These are phyloP conservation scores for Leishmania arabica DNA, from an alignment of 208 protist genomes.

Conservation along the genomic window DNA sequence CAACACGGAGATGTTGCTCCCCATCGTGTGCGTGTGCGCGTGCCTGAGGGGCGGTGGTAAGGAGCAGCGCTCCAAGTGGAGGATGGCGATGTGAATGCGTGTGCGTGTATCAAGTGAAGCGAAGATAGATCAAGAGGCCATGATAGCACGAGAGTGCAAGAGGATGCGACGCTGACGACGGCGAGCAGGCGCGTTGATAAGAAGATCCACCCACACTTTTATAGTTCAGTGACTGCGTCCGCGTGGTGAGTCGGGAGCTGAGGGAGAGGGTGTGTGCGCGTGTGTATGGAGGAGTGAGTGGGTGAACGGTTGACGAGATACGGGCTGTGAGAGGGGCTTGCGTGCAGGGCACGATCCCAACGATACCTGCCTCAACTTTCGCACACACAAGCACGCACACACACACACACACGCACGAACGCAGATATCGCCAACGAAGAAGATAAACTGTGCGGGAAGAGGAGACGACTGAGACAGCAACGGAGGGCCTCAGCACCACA, in stretches of 20 bases:
- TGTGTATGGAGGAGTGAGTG: not conserved
- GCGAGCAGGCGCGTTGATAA: not conserved
- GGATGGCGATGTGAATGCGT: not conserved
- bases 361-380: too few relatives aligned
- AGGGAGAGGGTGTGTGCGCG: not conserved
- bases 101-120: constrained; percentile 7
- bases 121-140: not conserved
- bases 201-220: not conserved
- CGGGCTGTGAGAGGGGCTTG: too few relatives aligned
- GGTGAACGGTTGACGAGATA: not conserved
- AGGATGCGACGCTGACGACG: constrained; percentile 2
- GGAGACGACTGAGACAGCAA: too few relatives aligned
- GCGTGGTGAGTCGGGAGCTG: too few relatives aligned
- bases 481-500: too few relatives aligned
- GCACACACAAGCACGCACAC: too few relatives aligned
- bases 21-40: constrained; percentile 9
- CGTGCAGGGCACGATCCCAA: too few relatives aligned
- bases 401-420: too few relatives aligned
- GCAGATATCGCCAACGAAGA: not conserved
- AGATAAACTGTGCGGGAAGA: not conserved
- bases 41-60: constrained; percentile 12
- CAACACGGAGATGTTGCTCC: constrained; percentile 25
- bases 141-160: not conserved
- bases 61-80: not conserved
- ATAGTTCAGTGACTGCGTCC: not conserved